These are phyloP conservation scores for Fusarium staphyleae DNA, from an alignment of 2,329 filamentous ascomycete genomes.

Conservation along the genomic window DNA sequence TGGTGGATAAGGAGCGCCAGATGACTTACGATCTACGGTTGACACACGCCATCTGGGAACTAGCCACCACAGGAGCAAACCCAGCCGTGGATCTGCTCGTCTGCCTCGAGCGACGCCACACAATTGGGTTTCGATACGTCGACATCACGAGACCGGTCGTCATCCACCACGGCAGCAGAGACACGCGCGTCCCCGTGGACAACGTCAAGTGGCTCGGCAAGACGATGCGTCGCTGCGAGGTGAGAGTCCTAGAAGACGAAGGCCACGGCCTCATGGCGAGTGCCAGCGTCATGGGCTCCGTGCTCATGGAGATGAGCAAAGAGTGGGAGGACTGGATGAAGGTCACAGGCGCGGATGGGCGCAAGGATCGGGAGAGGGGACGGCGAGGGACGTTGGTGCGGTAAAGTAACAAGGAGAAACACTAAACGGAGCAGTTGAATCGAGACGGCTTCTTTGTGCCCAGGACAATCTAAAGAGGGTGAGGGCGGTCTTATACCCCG, in stretches of 20 bases:
- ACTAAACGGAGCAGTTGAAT: neutral
- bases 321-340: conserved; percentile 92
- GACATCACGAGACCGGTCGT: conserved; percentile 92
- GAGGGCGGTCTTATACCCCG: too few relatives aligned
- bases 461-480: too few relatives aligned
- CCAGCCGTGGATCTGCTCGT: conserved; percentile 92
- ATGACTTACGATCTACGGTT: conserved; percentile 81
- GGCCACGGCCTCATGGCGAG: conserved; percentile 97
- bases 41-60: conserved; percentile 92
- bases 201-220: conserved; percentile 96
- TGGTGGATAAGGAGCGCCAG: conserved; percentile 75
- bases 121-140: conserved; percentile 95
- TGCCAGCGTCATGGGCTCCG: conserved; percentile 87
- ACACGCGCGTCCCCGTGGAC: conserved; percentile 90
- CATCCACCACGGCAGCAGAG: conserved; percentile 91
- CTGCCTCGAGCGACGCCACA: conserved; percentile 87
- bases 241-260: conserved; percentile 87
- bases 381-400: conserved; percentile 39
- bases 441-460: too few relatives aligned
- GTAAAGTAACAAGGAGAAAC: conserved; percentile 4
- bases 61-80: conserved; percentile 89
- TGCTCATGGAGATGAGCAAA: conserved; percentile 91
- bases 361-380: conserved; percentile 46
- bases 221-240: conserved; percentile 91
- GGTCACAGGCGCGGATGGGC: conserved; percentile 56